These are phyloP conservation scores for Harrya chromipes DNA, from an alignment of 768 basidiomycete species.

Conservation along the genomic window DNA sequence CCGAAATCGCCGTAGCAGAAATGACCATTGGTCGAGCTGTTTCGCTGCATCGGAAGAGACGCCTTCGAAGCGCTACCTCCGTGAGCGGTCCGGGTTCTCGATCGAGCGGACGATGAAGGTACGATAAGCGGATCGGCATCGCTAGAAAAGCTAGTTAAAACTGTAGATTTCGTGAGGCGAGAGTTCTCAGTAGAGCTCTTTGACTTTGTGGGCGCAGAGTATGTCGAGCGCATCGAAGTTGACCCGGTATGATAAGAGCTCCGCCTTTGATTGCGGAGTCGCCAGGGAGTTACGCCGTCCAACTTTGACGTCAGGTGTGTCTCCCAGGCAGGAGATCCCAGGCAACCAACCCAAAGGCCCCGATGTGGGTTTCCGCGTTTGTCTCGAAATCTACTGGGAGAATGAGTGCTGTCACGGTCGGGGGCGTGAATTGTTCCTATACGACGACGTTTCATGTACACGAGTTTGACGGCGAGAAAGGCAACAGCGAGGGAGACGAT, in stretches of 20 bases:
- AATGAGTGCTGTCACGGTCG: not conserved
- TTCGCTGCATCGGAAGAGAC: not conserved
- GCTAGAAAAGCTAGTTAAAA: slow-evolving; percentile 5
- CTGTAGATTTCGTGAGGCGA: slow-evolving; percentile 8
- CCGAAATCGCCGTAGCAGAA: slow-evolving; percentile 4
- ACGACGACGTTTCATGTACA: slow-evolving; percentile 31
- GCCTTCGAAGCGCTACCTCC: not conserved
- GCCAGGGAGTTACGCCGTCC: slow-evolving; percentile 2
- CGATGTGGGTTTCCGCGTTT: slow-evolving; percentile 4
- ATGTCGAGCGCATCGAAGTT: slow-evolving; percentile 5
- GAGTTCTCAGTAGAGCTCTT: slow-evolving; percentile 4
- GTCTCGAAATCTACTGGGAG: slow-evolving; percentile 3
- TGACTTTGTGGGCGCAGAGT: not conserved
- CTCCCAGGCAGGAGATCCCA: slow-evolving; percentile 34
- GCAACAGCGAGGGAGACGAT: slow-evolving; percentile 15
- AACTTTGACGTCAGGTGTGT: slow-evolving; percentile 17
- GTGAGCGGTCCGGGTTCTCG: not conserved
- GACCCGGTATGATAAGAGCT: slow-evolving; percentile 6
- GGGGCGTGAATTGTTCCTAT: slow-evolving; percentile 24
- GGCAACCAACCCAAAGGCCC: slow-evolving; percentile 26
- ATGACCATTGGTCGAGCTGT: not conserved
- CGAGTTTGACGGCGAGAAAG: slow-evolving; percentile 21
- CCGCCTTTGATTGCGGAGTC: not conserved
- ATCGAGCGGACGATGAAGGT: not conserved
- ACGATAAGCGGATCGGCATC: slow-evolving; percentile 1